Base-by-base conservation (phyloP, 1,284 basidiomycete genomes). In the Melampsora abietis-canadensis region DNA sequence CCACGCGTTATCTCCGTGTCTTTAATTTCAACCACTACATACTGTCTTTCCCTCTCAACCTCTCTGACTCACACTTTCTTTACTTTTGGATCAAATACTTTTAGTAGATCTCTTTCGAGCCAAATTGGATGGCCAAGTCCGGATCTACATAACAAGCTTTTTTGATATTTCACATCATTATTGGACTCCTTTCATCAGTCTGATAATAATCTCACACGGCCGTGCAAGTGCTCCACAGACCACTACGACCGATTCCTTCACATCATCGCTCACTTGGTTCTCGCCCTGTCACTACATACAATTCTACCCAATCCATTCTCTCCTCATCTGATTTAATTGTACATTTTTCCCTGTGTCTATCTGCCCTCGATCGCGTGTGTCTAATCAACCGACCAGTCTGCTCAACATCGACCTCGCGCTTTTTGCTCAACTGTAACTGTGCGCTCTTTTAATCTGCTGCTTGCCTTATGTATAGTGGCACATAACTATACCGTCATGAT, bases 341-440 rank as follows among this genome's bases (percentile, higher is more conserved):
- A 54, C 51, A 54, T 54, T 54, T 27, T 54, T 54, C 40, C 40
- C 51, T 54, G 51, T 54, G 51, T 54, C 51, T 54, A 54, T 27
- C 51, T 54, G n/a, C 51, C 51, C 51, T 21, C 51, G 51, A 54
- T 54, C 51, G n/a, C 19, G n/a, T 54, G 51, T 54, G 51, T 54
- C 51, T 54, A 54, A n/a, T 8, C 51, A 54, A 51, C 19, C 51
- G 51, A 54, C 51, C 27, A 27, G 51, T 21, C 51, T 54, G 51
- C 19, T 54, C 51, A 54, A 27, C 51, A 4, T 54, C 51, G 27
- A 27, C 51, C 27, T 54, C 51, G 51, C 27, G 51, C 27, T 54
- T 21, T 19, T 27, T 54, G 21, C 40, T 54, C 51, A 54, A 54
- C 51, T 54, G 51, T 27, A 54, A 54, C 51, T 54, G 51, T 54